Percentiles rank a stretch among this genome's conserved stretches.
phyloP scores from a whole-genome alignment of 192 early-diverging fungal genomes.

The Coemansia sp. region DNA sequence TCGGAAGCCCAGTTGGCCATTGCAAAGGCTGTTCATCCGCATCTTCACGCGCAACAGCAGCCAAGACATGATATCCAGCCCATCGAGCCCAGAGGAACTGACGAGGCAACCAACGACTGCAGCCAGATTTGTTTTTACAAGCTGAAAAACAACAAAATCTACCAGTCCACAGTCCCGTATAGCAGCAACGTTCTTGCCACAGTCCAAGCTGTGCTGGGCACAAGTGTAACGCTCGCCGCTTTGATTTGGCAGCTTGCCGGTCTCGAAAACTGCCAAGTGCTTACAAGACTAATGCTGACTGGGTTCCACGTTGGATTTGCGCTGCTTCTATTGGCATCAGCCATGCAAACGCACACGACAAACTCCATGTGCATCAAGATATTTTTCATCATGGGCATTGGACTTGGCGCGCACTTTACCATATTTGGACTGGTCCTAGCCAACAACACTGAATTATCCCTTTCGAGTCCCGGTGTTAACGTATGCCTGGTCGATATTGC shows the following conservation, averaged over 20 bases:
- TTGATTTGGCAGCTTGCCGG: conserved; percentile 7
- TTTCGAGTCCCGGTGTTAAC: too few relatives aligned
- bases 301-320: conserved; percentile 15
- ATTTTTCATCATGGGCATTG: conserved; percentile 28
- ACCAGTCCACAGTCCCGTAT: conserved; percentile 11
- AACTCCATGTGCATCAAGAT: conserved; percentile 37
- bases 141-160: not conserved
- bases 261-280: conserved; percentile 3
- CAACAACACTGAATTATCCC: not conserved
- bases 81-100: not conserved
- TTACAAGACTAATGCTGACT: not conserved
- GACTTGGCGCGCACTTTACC: conserved; percentile 16
- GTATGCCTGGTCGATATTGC: not conserved
- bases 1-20: conserved; percentile 16
- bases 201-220: conserved; percentile 14
- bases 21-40: conserved; percentile 22
- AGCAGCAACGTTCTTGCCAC: conserved; percentile 18
- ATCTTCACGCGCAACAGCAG: conserved; percentile 5
- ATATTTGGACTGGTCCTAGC: conserved; percentile 12
- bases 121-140: not conserved
- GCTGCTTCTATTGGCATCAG: conserved; percentile 23
- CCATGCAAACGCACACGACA: conserved; percentile 27
- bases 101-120: not conserved
- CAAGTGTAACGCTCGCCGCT: not conserved
- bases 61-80: not conserved